A percentile compares a stretch with the other conserved stretches of the same genome.
phyloP scores from a whole-genome alignment of 176 grass and related monocot species.

The Olyra latifolia region DNA sequence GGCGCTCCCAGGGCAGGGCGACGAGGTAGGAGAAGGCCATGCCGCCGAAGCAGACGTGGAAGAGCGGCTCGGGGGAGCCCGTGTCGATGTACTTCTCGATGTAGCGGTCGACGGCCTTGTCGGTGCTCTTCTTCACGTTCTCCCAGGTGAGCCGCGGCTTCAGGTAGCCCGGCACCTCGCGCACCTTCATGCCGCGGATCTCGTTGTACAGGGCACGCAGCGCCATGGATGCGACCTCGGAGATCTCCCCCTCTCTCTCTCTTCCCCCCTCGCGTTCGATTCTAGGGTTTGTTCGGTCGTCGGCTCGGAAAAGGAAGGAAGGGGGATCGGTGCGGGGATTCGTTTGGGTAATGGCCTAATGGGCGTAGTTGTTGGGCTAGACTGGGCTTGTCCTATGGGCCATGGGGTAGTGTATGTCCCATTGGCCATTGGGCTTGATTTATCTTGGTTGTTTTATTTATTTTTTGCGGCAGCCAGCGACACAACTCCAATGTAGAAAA shows the following conservation, averaged over 20 bases:
- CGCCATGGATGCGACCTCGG: constrained; percentile 48
- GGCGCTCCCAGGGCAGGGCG: constrained; percentile 66
- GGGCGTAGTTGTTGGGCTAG: background rate
- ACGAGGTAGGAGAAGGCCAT: constrained; percentile 87
- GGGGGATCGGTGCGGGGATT: background rate
- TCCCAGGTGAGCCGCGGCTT: constrained; percentile 76
- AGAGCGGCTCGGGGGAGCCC: constrained; percentile 58
- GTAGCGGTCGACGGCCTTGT: constrained; percentile 86
- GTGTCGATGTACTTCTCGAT: constrained; percentile 99
- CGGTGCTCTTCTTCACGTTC: constrained; percentile 68
- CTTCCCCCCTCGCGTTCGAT: background rate
- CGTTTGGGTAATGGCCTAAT: constrained; percentile 16
- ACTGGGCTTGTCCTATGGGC: background rate
- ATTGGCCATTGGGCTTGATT: background rate
- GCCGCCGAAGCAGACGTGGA: constrained; percentile 73
- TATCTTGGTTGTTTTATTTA: no score
- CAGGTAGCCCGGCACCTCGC: constrained; percentile 59
- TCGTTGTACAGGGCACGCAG: constrained; percentile 75
- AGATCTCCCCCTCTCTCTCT: background rate
- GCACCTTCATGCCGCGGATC: constrained; percentile 75
- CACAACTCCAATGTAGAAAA: no score
- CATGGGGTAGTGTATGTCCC: no score
- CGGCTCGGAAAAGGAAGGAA: background rate
- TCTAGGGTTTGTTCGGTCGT: constrained; percentile 50
- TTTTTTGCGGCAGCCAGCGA: no score